Evolutionary conservation across 441 rosid species (phyloP).

Genomic region (Biscutella laevigata): DNA sequence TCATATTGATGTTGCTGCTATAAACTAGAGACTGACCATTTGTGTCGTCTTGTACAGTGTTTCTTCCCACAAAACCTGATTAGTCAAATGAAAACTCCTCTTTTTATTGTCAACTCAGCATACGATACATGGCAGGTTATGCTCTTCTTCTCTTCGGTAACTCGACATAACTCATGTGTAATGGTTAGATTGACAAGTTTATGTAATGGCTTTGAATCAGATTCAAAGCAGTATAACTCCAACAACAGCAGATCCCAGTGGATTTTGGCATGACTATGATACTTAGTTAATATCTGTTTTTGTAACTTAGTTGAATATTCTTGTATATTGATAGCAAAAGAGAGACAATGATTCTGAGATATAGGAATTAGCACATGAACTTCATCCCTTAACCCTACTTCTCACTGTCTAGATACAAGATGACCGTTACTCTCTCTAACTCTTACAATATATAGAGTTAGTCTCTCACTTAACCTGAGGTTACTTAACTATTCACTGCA

Average conservation of each 20-base stretch:
- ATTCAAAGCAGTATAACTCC: conserved; percentile 79
- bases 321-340: no score
- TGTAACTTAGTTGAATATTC: no score
- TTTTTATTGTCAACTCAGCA: conserved; percentile 50
- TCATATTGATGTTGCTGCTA: no score
- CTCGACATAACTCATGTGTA: not conserved
- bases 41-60: conserved; percentile 30
- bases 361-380: no score
- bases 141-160: not conserved
- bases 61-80: conserved; percentile 59
- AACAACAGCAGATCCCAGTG: conserved; percentile 79
- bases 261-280: conserved; percentile 79
- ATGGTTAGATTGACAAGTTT: not conserved
- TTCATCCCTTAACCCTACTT: no score
- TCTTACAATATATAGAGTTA: no score
- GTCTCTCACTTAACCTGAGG: no score
- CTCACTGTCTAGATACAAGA: no score
- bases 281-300: no score
- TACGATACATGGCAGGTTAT: conserved; percentile 56
- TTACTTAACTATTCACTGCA: no score
- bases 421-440: no score
- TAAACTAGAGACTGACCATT: not conserved
- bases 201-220: conserved; percentile 20
- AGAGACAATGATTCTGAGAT: no score
- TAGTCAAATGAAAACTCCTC: conserved; percentile 43